Conservation (phyloP, 306 rosid species). For the Biancaea sappan region DNA sequence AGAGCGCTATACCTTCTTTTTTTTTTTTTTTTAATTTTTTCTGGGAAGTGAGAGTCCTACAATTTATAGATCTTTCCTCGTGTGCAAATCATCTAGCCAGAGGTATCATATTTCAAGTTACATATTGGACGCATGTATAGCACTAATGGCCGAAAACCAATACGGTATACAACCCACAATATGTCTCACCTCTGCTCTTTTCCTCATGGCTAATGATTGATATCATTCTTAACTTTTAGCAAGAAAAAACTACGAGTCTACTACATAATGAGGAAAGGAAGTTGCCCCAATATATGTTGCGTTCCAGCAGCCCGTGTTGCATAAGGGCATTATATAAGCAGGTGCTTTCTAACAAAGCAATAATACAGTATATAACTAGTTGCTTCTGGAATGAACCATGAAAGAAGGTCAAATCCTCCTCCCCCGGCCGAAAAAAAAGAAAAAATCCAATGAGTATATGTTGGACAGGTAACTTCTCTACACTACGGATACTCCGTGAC, state of each 20-base stretch:
- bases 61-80: neutral
- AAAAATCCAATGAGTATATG: no score
- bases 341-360: neutral
- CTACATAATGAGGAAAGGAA: neutral
- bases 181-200: neutral
- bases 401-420: neutral
- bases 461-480: neutral
- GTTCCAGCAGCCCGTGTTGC: neutral
- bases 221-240: neutral
- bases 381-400: neutral
- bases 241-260: neutral
- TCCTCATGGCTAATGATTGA: neutral
- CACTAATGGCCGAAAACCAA: neutral
- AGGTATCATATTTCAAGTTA: neutral
- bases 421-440: no score
- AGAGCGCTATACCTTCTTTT: no score
- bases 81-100: neutral
- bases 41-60: no score
- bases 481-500: no score
- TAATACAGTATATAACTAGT: neutral
- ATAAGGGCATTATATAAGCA: neutral
- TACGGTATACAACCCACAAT: neutral
- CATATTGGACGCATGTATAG: neutral
- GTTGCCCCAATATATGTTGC: neutral
- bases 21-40: no score